phyloP scores from a whole-genome alignment of 1,284 basidiomycete species.

The Fomitiporia mediterranea region DNA sequence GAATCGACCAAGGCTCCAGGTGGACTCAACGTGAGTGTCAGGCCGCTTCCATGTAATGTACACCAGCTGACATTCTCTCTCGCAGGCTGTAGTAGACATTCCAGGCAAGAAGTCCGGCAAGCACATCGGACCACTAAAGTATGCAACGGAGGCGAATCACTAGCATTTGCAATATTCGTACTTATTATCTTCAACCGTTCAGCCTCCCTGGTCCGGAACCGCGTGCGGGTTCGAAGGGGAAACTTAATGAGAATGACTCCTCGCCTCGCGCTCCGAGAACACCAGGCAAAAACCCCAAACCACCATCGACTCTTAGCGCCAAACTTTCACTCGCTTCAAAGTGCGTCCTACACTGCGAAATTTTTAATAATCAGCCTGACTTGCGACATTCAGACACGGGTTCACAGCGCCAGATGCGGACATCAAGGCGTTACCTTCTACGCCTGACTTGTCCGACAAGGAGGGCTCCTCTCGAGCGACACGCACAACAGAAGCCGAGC shows the following conservation, averaged over 20 bases:
- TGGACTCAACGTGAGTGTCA: no score
- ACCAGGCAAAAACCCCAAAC: background rate
- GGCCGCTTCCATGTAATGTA: no score
- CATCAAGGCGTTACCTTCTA: background rate
- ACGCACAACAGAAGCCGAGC: conserved; percentile 20
- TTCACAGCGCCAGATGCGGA: background rate
- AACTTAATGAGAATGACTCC: background rate
- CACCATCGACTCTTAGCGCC: background rate
- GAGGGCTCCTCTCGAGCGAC: background rate
- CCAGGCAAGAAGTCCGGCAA: background rate
- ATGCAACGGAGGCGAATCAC: background rate
- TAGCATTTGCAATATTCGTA: background rate
- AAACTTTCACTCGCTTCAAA: conserved; percentile 3
- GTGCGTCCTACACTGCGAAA: background rate
- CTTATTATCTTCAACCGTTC: background rate
- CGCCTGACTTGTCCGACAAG: conserved; percentile 12
- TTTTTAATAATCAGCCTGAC: no score
- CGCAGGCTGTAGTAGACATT: no score
- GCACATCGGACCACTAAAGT: conserved; percentile 8
- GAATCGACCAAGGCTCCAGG: background rate
- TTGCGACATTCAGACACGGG: background rate
- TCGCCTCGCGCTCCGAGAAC: background rate
- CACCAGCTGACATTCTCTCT: background rate
- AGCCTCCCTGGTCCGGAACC: conserved; percentile 15
- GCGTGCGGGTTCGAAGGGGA: background rate